Evolutionary conservation across 139 green algal genomes (phyloP), one percentile per base, ranked within the genome.

Genomic region (Micractinium sp.): DNA sequence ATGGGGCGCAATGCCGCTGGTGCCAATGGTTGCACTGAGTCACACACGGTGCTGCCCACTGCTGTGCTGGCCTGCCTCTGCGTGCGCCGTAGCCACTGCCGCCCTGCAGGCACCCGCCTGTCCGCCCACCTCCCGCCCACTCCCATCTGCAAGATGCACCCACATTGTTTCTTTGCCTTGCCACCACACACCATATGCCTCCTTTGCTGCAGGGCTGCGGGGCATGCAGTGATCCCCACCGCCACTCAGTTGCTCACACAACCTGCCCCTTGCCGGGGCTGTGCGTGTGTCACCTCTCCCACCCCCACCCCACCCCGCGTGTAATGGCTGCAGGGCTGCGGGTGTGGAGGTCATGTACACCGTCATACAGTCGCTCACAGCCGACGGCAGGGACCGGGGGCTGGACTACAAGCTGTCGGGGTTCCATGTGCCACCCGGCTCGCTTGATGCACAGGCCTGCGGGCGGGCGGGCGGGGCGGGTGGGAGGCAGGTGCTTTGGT

Each of bases 371-470:
- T 25, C 22, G 63, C 84, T 95, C 5, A 96, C 93, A 0, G 1
- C 20, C 4, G 94, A 97, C 82, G 95, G 95, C 1, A 81, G 94
- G 0, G 95, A 97, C 82, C 82, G 91, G n/a, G 89, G 76, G 2
- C 88, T 93, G 63, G 95, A 97, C 85, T 97, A 97, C 90, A 94
- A 95, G 85, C 94, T 97, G 41, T 93, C 83, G 0, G 95, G 95
- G 31, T 97, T 97, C 88, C 92, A 97, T n/a, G 92, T 97, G n/a
- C 94, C 94, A 16, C 91, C 92, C 0, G 92, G 92, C 77, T 93
- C 78, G 35, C 94, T 89, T 69, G 95, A 97, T 60, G 93, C 90
- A 0, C 85, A 95, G 89, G 92, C 91, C 16, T 0, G 31, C 22
- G 66, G 35, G 5, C 22, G 66, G 35, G 5, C 56, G 74, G 33